Evolutionary conservation across 106 monocot species (phyloP).

Genomic region (Gastrodia elata): DNA sequence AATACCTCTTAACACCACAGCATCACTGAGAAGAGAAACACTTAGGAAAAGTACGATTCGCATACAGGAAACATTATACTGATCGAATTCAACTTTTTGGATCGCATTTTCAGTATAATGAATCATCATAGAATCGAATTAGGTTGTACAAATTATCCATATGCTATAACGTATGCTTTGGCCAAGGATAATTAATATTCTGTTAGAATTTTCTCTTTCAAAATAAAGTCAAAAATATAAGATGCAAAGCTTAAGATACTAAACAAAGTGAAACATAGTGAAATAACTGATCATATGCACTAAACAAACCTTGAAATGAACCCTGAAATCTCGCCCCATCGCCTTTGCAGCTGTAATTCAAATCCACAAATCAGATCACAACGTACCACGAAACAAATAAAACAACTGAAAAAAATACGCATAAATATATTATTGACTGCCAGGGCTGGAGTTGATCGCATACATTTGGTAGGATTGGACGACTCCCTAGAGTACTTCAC

Average conservation of each 20-base stretch:
- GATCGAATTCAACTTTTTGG: neutral
- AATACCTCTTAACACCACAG: neutral
- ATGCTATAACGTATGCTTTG: no score
- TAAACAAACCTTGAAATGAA: slow-evolving; percentile 33
- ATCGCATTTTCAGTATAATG: neutral
- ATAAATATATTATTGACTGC: neutral
- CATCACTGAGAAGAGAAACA: neutral
- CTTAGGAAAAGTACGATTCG: neutral
- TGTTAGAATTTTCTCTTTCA: neutral
- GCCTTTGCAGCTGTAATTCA: slow-evolving; percentile 27
- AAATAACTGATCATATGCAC: neutral
- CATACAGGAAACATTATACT: neutral
- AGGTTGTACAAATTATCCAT: neutral
- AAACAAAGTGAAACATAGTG: neutral
- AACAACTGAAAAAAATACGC: neutral
- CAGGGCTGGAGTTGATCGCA: slow-evolving; percentile 7
- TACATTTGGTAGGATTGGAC: slow-evolving; percentile 69
- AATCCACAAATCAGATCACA: neutral
- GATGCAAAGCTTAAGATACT: neutral
- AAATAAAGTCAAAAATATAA: neutral
- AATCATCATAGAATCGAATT: neutral
- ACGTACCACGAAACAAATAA: neutral
- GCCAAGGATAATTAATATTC: no score
- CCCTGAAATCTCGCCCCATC: slow-evolving; percentile 31
- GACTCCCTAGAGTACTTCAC: slow-evolving; percentile 84